Conservation (phyloP, 495 filamentous ascomycete species). For the Lasiosphaeria ovina region DNA sequence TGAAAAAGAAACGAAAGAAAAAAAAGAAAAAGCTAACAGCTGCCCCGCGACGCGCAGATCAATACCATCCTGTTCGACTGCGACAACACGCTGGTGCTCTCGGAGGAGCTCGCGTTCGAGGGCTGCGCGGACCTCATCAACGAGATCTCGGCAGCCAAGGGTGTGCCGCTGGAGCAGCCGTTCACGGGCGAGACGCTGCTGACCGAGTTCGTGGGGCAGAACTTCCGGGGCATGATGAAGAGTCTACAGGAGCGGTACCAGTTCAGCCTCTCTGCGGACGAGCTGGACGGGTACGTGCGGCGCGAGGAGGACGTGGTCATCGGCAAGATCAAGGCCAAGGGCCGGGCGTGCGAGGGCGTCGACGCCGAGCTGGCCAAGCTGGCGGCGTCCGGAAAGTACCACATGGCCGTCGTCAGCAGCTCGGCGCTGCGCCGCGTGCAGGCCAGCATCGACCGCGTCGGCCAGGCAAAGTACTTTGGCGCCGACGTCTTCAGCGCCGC, state of each 20-base stretch:
- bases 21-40: neutral
- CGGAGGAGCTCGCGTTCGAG: conserved; percentile 89
- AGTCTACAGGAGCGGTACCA: conserved; percentile 73
- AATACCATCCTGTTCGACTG: conserved; percentile 81
- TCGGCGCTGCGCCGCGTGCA: conserved; percentile 75
- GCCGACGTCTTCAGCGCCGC: conserved; percentile 82
- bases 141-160: conserved; percentile 71
- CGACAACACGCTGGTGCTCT: conserved; percentile 96
- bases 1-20: too few species aligned
- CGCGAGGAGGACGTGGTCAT: conserved; percentile 83
- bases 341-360: conserved; percentile 68
- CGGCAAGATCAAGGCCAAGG: conserved; percentile 71
- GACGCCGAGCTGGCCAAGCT: conserved; percentile 66
- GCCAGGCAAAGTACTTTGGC: conserved; percentile 76
- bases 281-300: conserved; percentile 74
- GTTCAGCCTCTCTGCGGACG: conserved; percentile 63
- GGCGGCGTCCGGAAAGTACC: conserved; percentile 62
- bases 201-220: conserved; percentile 88
- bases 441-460: conserved; percentile 78
- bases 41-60: conserved; percentile 24
- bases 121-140: conserved; percentile 92
- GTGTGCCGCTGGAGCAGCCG: conserved; percentile 55
- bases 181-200: conserved; percentile 81
- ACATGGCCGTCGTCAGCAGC: conserved; percentile 77
- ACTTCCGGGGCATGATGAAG: conserved; percentile 85